Evolutionary conservation across 371 early-diverging fungal genomes (phyloP), one percentile per base, ranked within the genome.

Genomic region (Chytridium lagenaria): DNA sequence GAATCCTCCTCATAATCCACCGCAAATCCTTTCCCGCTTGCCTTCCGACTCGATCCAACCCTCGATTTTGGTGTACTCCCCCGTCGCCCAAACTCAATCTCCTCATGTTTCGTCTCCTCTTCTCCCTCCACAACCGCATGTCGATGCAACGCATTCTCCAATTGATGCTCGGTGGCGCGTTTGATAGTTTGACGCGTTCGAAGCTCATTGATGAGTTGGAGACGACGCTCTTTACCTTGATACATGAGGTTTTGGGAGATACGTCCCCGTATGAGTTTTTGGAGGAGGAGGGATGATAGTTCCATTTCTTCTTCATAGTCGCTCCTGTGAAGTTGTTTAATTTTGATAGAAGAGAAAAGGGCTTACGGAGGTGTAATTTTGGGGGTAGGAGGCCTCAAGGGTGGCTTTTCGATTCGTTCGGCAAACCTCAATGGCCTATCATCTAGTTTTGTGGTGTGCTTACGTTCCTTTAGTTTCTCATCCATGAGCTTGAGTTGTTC

Each of bases 211-310:
- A 82, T 82, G 33, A 84, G 79, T 38, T 80, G 72, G 26, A 81
- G 71, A 10, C 84, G 72, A 23, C 85, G 78, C 52, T 83, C 83
- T 63, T 83, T 84, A 73, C 84, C 86, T 73, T 80, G 80, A 49
- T 80, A 83, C 84, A 86, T 85, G 28, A 74, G 52, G 36, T 80
- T 81, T 73, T 88, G 88, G 26, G 77, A 75, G 28, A 79, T 70
- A 0, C 88, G 74, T 0, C 88, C 88, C 1, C 86, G 74, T 12
- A 88, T 80, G n/a, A 85, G 69, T 44, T 81, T 80, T 65, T 88
- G 88, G 30, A 88, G 66, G 19, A 84, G 59, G 1, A 85, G 69
- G 0, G 87, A 81, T 1, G 85, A 80, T 16, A 78, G 59, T 38
- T 83, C 81, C 72, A 77, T 73, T n/a, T 81, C 80, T 31, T 86